phyloP scores from a whole-genome alignment of 768 basidiomycete species.

The Mycena crocata region DNA sequence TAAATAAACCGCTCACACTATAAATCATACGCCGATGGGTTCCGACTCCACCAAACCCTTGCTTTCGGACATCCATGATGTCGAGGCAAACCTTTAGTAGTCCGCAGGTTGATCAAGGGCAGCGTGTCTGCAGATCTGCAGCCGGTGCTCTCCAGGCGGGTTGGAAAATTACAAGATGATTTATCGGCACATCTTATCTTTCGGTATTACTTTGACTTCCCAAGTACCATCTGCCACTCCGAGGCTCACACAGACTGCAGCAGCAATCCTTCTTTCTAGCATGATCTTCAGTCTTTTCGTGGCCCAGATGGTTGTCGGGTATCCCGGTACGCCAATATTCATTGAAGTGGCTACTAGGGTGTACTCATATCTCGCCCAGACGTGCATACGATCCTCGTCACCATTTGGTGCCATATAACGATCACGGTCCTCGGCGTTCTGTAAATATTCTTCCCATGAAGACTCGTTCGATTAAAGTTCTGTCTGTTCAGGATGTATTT shows the following conservation, averaged over 20 bases:
- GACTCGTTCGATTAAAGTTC: not conserved
- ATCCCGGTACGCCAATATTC: not conserved
- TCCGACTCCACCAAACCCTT: no score
- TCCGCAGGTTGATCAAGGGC: no score
- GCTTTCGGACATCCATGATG: no score
- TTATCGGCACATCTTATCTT: no score
- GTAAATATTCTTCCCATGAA: not conserved
- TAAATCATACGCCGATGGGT: no score
- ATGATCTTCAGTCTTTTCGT: slow-evolving; percentile 1
- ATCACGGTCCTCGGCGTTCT: not conserved
- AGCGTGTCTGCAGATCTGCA: no score
- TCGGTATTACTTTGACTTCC: no score
- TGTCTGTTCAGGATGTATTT: not conserved
- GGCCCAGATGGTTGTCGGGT: not conserved
- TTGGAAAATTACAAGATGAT: no score
- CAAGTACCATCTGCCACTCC: no score
- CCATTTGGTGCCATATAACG: slow-evolving; percentile 12
- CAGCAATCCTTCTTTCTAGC: not conserved
- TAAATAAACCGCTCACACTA: no score
- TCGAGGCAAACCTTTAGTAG: no score
- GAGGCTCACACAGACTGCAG: not conserved
- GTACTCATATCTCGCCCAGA: not conserved
- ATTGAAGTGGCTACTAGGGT: not conserved
- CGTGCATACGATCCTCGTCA: not conserved
- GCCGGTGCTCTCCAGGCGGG: no score